Conservation (phyloP, 176 grass and related monocot species). For the Oryza rufipogon region DNA sequence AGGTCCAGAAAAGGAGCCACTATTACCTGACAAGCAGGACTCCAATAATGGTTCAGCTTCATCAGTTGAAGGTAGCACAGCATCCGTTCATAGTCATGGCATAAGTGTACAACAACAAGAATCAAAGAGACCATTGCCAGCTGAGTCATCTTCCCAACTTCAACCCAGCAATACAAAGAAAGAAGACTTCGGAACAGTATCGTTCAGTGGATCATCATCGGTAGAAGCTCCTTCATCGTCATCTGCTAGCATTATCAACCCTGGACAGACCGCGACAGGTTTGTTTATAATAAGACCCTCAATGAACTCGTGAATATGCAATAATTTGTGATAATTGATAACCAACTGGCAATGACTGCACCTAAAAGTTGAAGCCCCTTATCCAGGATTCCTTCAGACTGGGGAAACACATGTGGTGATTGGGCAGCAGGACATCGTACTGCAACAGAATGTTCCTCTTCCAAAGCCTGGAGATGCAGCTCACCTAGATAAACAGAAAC, state of each 20-base stretch:
- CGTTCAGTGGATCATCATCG: neutral
- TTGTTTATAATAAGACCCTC: constrained; percentile 25
- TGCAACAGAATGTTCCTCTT: constrained; percentile 13
- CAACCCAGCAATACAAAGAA: constrained; percentile 7
- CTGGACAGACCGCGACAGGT: constrained; percentile 4
- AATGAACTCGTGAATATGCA: neutral
- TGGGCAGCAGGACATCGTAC: neutral
- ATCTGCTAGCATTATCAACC: neutral
- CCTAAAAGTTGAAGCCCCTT: neutral
- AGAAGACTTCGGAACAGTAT: neutral
- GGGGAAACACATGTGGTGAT: neutral
- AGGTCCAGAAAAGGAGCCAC: constrained; percentile 30
- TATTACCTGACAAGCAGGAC: constrained; percentile 3
- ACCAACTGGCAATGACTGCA: neutral
- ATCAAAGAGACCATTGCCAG: neutral
- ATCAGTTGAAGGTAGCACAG: neutral
- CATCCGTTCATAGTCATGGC: neutral
- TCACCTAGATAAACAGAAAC: constrained; percentile 16
- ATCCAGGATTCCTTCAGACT: constrained; percentile 24
- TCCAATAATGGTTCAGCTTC: neutral
- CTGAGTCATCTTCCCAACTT: constrained; percentile 17
- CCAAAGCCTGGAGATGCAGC: neutral
- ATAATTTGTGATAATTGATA: neutral
- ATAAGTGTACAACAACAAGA: constrained; percentile 27
- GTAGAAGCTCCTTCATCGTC: neutral